Conservation (phyloP, 495 filamentous ascomycete genomes). For the Aspergillus campestris region DNA sequence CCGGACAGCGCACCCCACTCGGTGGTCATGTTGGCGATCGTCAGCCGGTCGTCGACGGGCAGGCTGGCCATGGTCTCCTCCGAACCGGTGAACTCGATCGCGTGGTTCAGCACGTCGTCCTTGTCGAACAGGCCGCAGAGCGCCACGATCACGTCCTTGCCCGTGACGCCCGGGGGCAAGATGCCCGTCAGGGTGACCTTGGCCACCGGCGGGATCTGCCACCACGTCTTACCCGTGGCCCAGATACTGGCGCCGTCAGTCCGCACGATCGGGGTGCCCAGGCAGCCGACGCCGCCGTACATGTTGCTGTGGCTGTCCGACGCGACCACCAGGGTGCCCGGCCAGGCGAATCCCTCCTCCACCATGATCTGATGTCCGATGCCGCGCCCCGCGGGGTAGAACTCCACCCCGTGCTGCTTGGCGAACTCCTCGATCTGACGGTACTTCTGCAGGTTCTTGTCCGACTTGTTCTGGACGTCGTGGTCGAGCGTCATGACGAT, state of each 20-base stretch:
- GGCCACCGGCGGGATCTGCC: slow-evolving; percentile 80
- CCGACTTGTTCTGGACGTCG: slow-evolving; percentile 83
- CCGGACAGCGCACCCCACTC: slow-evolving; percentile 86
- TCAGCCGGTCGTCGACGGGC: slow-evolving; percentile 66
- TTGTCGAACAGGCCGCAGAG: slow-evolving; percentile 82
- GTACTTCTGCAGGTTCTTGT: slow-evolving; percentile 80
- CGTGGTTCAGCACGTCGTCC: slow-evolving; percentile 88
- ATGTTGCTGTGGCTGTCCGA: slow-evolving; percentile 81
- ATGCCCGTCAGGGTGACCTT: slow-evolving; percentile 69
- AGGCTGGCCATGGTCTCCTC: slow-evolving; percentile 70
- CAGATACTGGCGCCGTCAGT: slow-evolving; percentile 84
- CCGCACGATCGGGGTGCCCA: slow-evolving; percentile 76
- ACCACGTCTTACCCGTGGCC: slow-evolving; percentile 81
- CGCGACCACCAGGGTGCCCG: slow-evolving; percentile 75
- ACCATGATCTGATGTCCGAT: slow-evolving; percentile 91
- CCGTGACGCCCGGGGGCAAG: slow-evolving; percentile 74
- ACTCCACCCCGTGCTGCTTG: slow-evolving; percentile 66
- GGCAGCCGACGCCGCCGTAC: slow-evolving; percentile 76
- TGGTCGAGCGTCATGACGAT: slow-evolving; percentile 89
- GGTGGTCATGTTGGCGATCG: slow-evolving; percentile 92
- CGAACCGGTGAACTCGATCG: slow-evolving; percentile 79
- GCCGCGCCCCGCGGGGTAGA: slow-evolving; percentile 75
- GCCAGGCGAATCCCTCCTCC: slow-evolving; percentile 75
- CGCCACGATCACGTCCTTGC: slow-evolving; percentile 92
- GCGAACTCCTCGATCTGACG: slow-evolving; percentile 81